Evolutionary conservation across 2,329 filamentous ascomycete genomes (phyloP), one percentile per base, ranked within the genome.

Genomic region (Aspergillus texensis): DNA sequence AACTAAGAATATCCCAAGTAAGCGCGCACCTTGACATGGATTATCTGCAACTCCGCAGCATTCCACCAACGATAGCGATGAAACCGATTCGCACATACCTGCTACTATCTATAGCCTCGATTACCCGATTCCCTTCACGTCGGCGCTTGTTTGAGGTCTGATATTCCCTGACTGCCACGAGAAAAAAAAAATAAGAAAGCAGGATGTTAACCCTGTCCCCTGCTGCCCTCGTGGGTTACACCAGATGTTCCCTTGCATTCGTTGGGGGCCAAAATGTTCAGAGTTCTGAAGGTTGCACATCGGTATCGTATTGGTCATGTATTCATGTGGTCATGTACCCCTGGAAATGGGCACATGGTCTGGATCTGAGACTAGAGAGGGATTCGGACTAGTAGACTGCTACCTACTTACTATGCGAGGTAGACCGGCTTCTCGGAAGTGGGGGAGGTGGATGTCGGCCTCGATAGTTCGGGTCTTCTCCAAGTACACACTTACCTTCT

Each of bases 151-250:
- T 52, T 52, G 45, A 52, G 45, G 57, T 30, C 57, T 58, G 26
- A 39, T 50, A 21, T 32, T 32, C 48, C 54, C 36, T 53, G 58
- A 60, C 48, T 36, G 28, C 60, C 60, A 62, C 61, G 50, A 63
- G 57, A 59, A 59, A 43, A 59, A 59, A 43, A 28, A 28, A 28
- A 6, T 6, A 28, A 6, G 6, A 28, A 36, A 19, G n/a, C 12
- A 34, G 36, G 30, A 21, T 26, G 41, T 34, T 6, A 48, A 48
- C 14, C 56, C 41, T 43, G 26, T 32, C n/a, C 28, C 26, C 12
- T 36, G 26, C 24, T 9, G 12, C 2, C n/a, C 39, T 30, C 34
- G 41, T n/a, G 11, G n/a, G 56, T 39, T 46, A 24, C 26, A 58
- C 39, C 21, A 46, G 21, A 14, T 26, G 21, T 24, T 28, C 36